Base-by-base conservation (phyloP, 2,329 filamentous ascomycete genomes). In the Tolypocladium ovalisporum region DNA sequence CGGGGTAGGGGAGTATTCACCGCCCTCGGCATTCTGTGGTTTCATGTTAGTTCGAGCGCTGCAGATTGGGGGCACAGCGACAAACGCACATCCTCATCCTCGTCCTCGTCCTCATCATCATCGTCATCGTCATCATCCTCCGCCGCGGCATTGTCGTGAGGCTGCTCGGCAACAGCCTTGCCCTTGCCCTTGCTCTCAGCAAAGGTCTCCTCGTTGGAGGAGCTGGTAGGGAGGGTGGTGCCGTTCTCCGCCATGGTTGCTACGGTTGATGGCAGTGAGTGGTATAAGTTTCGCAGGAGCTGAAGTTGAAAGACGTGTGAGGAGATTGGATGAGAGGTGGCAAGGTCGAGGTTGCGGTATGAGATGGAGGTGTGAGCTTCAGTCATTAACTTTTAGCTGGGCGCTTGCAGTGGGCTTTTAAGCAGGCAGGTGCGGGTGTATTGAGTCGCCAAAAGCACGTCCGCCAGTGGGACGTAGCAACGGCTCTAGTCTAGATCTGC, bases 171-270 rank as follows among this genome's bases (percentile, higher is more conserved):
- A 54, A 76, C 70, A 54, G 83, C 81, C 80, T 96, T 96, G 77
- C 90, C 90, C 81, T 96, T 96, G 75, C 89, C 90, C 81, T 96
- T 96, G 72, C 79, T 76, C 67, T 84, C 79, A 60, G 80, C 70
- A 61, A 71, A 68, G 65, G 69, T 65, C 62, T 67, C 70, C 61
- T 71, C 70, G 55, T 66, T 61, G 59, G 77, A 68, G 67, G 74
- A 67, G 66, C 77, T 73, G 66, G 76, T 67, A 57, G 79, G 73
- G 68, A 76, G 70, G 61, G 76, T 77, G 63, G 75, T 68, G 62
- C 73, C 73, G 74, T 79, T 80, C 63, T 78, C 74, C 67, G 79
- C 72, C 79, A 83, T 65, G 57, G 34, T 58, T 56, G 40, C 39
- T 49, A 4, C 12, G 29, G 47, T 15, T n/a, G 47, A 32, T 22